These are phyloP conservation scores for Bocquillonia castaneifolia DNA, from an alignment of 441 rosid species.

Conservation along the genomic window DNA sequence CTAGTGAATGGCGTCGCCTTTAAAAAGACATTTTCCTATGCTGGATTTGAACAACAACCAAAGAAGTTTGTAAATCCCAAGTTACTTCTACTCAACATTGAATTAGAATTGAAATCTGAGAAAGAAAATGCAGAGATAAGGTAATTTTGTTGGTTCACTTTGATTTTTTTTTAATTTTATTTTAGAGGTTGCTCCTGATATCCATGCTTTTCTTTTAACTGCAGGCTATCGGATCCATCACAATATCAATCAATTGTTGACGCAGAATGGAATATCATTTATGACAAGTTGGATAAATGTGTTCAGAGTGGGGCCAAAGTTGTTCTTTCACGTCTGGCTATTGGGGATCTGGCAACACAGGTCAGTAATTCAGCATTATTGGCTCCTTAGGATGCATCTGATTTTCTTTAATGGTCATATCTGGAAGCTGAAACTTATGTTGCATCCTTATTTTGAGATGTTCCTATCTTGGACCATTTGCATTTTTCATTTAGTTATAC, in stretches of 20 bases:
- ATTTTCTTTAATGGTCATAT: background rate
- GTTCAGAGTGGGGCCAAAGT: slow-evolving; percentile 87
- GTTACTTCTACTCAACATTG: slow-evolving; percentile 79
- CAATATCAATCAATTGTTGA: slow-evolving; percentile 99
- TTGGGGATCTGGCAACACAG: slow-evolving; percentile 98
- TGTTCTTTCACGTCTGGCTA: slow-evolving; percentile 95
- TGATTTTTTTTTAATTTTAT: background rate
- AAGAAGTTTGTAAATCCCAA: slow-evolving; percentile 83
- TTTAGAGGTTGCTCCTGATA: slow-evolving; percentile 7
- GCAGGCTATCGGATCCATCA: slow-evolving; percentile 91
- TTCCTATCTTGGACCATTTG: background rate
- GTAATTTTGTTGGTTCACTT: slow-evolving; percentile 27
- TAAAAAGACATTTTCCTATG: slow-evolving; percentile 97
- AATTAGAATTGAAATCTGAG: slow-evolving; percentile 95
- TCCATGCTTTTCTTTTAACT: slow-evolving; percentile 5
- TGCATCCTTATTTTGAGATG: background rate
- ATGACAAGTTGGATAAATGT: slow-evolving; percentile 96
- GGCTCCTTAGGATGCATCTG: background rate
- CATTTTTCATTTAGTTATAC: background rate
- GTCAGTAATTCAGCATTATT: slow-evolving; percentile 34
- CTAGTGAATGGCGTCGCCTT: slow-evolving; percentile 97
- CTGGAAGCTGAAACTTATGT: background rate
- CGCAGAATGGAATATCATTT: slow-evolving; percentile 99
- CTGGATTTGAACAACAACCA: slow-evolving; percentile 99
- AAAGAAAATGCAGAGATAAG: slow-evolving; percentile 99